Evolutionary conservation across 306 rosid species (phyloP).

Genomic region (Crotalaria pallida): DNA sequence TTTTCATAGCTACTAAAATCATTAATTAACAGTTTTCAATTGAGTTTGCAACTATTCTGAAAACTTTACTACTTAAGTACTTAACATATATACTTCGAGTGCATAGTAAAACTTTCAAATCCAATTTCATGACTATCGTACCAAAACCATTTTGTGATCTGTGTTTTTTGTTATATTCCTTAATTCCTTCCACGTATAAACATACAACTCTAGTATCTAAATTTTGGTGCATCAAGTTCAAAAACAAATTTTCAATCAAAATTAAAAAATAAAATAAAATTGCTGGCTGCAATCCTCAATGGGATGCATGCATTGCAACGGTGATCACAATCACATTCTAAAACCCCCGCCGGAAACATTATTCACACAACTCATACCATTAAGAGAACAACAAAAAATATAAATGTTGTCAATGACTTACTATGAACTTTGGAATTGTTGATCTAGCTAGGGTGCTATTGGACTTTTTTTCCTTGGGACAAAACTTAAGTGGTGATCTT

Average conservation of each 20-base stretch:
- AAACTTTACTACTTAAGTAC: neutral
- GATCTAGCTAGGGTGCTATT: neutral
- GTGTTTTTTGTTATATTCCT: neutral
- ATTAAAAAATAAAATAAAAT: too few species aligned
- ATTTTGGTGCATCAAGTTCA: too few species aligned
- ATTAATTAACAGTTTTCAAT: neutral
- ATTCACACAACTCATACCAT: neutral
- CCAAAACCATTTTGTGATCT: too few species aligned
- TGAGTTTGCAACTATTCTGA: neutral
- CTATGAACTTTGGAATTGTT: neutral
- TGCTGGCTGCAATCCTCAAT: too few species aligned
- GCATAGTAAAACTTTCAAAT: neutral
- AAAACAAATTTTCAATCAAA: too few species aligned
- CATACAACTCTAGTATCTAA: neutral
- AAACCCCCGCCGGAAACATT: too few species aligned
- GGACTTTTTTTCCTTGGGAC: neutral
- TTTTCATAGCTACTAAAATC: neutral
- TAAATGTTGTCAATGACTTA: neutral
- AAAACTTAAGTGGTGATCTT: neutral
- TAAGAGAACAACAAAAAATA: neutral
- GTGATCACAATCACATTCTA: too few species aligned
- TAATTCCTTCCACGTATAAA: neutral
- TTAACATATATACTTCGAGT: neutral
- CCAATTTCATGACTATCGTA: too few species aligned
- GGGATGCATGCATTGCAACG: neutral